Percentiles rank a stretch among this genome's conserved stretches.
Evolutionary conservation across 306 rosid species (phyloP).

Genomic region (Phaseolus lunatus): DNA sequence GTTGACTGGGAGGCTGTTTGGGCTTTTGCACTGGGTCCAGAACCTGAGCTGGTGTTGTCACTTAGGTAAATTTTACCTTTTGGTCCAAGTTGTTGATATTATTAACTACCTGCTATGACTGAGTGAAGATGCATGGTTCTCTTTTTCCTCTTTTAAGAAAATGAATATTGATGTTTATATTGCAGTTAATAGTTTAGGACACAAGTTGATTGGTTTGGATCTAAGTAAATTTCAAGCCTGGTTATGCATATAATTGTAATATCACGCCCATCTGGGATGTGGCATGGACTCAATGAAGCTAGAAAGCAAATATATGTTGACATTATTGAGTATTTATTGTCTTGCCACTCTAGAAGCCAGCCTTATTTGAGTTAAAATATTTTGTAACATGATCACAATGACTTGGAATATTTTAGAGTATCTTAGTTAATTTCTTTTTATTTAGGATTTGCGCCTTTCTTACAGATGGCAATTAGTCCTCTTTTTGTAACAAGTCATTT

Average conservation of each 20-base stretch:
- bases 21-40: slow-evolving; percentile 95
- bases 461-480: not conserved
- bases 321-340: slow-evolving; percentile 7
- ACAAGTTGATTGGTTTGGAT: slow-evolving; percentile 17
- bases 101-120: slow-evolving; percentile 14
- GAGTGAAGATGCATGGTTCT: not conserved
- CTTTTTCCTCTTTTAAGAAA: slow-evolving; percentile 3
- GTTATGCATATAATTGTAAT: slow-evolving; percentile 20
- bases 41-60: slow-evolving; percentile 90
- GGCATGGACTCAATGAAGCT: slow-evolving; percentile 21
- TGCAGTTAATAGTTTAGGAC: slow-evolving; percentile 28
- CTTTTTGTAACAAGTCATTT: not conserved
- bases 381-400: not conserved
- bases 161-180: slow-evolving; percentile 17
- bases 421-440: slow-evolving; percentile 4
- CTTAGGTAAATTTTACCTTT: slow-evolving; percentile 65
- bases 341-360: not conserved
- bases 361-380: slow-evolving; percentile 13
- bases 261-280: slow-evolving; percentile 17
- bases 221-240: not conserved
- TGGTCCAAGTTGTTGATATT: slow-evolving; percentile 41
- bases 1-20: slow-evolving; percentile 91
- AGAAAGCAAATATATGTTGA: slow-evolving; percentile 5
- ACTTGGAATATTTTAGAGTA: slow-evolving; percentile 13
- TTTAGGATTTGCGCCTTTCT: not conserved